Evolutionary conservation across 305 asterid genomes (phyloP), one percentile per base, ranked within the genome.

Genomic region (Withania somnifera): DNA sequence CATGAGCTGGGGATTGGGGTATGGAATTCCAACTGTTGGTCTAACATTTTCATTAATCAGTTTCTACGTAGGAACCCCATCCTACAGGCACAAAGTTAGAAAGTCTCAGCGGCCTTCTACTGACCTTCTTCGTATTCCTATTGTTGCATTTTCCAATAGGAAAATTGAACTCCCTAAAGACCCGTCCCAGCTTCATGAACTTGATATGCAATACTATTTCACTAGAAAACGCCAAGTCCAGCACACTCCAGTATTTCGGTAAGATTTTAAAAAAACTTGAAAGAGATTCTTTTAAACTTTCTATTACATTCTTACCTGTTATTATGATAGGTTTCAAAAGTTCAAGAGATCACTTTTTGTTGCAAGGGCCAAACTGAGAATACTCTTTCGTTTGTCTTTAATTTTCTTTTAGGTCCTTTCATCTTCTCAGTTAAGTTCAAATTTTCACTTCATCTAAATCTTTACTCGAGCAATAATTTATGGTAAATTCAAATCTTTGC

Each of bases 1-100:
- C 78, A 56, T 91, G 63, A 93, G 98, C 7, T 94, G 98, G 98
- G 97, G 97, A 38, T 75, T 90, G 84, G 97, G 97, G 1, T 94
- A 94, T 40, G 97, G 93, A 9, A 94, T 94, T 85, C 98, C 98
- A 1, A 90, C 97, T 0, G 84, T 85, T 1, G 97, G 98, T 5
- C 90, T 94, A 28, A 68, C 89, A 17, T 0, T 90, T 2, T 94
- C 98, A 1, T 51, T 94, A 51, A 50, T 90, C 54, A 82, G 92
- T 5, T 94, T 94, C 84, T 94, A 91, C 78, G 15, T 86, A 6
- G 98, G 98, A 10, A 89, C 93, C 4, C 98, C 98, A 0, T 22
- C 64, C 73, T 94, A 94, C 57, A 82, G 98, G 85, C 98, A 94
- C 84, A 94, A 93, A 79, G 91, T 86, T 26, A 89, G 93, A 76